These are phyloP conservation scores for Hortiboletus flavorubellus DNA, from an alignment of 768 basidiomycete species.

Conservation along the genomic window DNA sequence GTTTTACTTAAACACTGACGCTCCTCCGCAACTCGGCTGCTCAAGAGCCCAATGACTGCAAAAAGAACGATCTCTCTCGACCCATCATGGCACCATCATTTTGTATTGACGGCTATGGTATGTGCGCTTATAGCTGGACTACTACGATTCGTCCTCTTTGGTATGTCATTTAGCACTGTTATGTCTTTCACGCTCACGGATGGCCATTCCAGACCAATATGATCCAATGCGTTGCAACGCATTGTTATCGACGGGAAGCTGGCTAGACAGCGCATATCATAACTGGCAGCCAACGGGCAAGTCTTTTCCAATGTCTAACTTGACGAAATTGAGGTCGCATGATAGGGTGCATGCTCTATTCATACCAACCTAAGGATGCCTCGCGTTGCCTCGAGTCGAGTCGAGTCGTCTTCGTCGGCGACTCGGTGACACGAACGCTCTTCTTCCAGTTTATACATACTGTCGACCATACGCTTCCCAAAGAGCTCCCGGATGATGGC, in stretches of 20 bases:
- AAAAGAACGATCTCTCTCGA: constrained; percentile 36
- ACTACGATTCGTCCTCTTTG: constrained; percentile 40
- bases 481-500: constrained; percentile 48
- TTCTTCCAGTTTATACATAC: constrained; percentile 71
- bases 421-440: constrained; percentile 76
- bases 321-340: constrained; percentile 7
- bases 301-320: constrained; percentile 25
- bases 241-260: constrained; percentile 67
- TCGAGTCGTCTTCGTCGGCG: constrained; percentile 75
- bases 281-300: constrained; percentile 88
- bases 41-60: constrained; percentile 19
- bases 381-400: constrained; percentile 53
- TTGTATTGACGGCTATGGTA: constrained; percentile 37
- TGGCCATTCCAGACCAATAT: constrained; percentile 48
- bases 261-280: constrained; percentile 62
- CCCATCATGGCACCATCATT: constrained; percentile 50
- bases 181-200: constrained; percentile 4
- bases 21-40: background rate
- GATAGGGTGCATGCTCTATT: constrained; percentile 76
- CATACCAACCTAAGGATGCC: constrained; percentile 55
- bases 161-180: constrained; percentile 30
- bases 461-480: constrained; percentile 56
- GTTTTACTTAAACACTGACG: background rate
- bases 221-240: constrained; percentile 75
- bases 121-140: constrained; percentile 45